phyloP scores from a whole-genome alignment of 257 asterid genomes.

The Gentiana straminea region DNA sequence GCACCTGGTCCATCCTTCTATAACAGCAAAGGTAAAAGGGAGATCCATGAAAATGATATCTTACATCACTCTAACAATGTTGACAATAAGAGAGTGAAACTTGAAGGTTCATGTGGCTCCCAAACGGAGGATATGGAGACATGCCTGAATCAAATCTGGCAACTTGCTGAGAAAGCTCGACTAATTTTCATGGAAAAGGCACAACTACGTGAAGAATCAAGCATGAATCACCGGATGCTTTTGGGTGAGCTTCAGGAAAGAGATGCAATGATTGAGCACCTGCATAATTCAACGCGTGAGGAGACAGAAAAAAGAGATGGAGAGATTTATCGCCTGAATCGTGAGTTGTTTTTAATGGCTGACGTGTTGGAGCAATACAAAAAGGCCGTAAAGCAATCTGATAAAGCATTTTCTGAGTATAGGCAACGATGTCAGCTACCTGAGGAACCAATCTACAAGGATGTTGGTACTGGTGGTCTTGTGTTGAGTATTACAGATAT shows the following conservation, averaged over 20 bases:
- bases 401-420: constrained; percentile 55
- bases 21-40: constrained; percentile 50
- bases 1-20: constrained; percentile 26
- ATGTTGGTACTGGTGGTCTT: constrained; percentile 68
- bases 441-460: constrained; percentile 67
- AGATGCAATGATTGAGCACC: constrained; percentile 31
- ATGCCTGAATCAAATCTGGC: constrained; percentile 55
- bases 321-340: constrained; percentile 51
- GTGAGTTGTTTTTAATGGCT: constrained; percentile 57
- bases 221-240: constrained; percentile 37
- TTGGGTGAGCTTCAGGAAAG: constrained; percentile 60
- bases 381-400: constrained; percentile 54
- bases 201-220: constrained; percentile 24
- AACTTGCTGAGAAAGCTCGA: constrained; percentile 31
- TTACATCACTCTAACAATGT: constrained; percentile 25
- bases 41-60: constrained; percentile 30
- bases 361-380: constrained; percentile 55
- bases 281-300: constrained; percentile 46
- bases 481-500: constrained; percentile 58
- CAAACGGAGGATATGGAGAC: constrained; percentile 38
- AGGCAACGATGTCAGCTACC: constrained; percentile 39
- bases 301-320: constrained; percentile 51
- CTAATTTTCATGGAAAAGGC: constrained; percentile 40
- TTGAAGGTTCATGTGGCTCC: constrained; percentile 35
- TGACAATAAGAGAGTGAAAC: constrained; percentile 57